Evolutionary conservation across 1,284 basidiomycete genomes (phyloP).

Genomic region (Cutaneotrichosporon sp.): DNA sequence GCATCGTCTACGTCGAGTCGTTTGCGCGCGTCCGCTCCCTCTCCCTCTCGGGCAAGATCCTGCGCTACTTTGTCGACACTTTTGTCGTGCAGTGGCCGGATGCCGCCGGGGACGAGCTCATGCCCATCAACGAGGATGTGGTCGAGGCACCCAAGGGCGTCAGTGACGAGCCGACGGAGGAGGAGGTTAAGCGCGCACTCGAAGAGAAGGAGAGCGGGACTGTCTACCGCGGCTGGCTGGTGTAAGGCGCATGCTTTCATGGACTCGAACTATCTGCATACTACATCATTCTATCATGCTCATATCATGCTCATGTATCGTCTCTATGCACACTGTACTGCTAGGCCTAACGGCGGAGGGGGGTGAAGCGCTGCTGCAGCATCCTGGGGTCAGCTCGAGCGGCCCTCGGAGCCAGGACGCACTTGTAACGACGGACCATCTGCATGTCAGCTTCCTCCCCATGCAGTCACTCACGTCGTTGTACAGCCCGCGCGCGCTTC

Average conservation of each 20-base stretch:
- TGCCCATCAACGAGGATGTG: background rate
- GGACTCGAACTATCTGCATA: background rate
- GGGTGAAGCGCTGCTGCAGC: background rate
- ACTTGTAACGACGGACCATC: conserved; percentile 15
- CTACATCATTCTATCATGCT: background rate
- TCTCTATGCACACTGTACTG: background rate
- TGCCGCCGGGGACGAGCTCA: conserved; percentile 48
- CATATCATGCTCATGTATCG: background rate
- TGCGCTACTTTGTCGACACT: conserved; percentile 78
- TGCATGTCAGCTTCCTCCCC: background rate
- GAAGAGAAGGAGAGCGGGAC: background rate
- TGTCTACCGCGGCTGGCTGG: conserved; percentile 26
- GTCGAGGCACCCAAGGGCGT: background rate
- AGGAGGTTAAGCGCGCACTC: background rate
- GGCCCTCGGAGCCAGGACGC: background rate
- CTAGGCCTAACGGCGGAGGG: background rate
- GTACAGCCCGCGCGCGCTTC: background rate
- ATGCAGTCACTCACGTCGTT: background rate
- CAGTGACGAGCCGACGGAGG: background rate
- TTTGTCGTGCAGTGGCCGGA: conserved; percentile 87
- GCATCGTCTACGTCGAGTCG: conserved; percentile 87
- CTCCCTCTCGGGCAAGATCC: conserved; percentile 80
- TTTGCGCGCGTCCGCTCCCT: conserved; percentile 84
- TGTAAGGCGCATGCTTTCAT: conserved; percentile 5
- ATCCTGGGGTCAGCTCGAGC: background rate